These are phyloP conservation scores for Marasmius oreades DNA, from an alignment of 1,284 basidiomycete species.

Conservation along the genomic window DNA sequence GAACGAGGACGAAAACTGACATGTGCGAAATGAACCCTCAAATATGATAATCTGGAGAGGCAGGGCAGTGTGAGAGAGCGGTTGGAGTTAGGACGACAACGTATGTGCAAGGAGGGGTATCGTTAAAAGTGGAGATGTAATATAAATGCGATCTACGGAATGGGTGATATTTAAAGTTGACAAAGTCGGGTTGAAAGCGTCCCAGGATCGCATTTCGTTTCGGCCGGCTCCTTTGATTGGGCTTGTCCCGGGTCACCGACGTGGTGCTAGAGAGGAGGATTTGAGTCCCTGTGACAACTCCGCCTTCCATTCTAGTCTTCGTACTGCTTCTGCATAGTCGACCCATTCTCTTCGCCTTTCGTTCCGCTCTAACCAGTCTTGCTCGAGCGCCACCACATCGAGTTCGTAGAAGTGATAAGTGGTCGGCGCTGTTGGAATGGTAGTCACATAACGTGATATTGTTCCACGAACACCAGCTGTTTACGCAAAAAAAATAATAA, in stretches of 20 bases:
- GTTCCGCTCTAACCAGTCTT: conserved; percentile 72
- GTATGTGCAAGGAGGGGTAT: not conserved
- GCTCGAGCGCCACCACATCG: conserved; percentile 69
- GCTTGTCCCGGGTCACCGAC: conserved; percentile 19
- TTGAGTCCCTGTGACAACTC: conserved; percentile 72
- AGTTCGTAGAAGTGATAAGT: conserved; percentile 87
- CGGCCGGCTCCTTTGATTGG: not conserved
- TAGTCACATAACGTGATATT: conserved; percentile 74
- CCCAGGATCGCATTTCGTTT: not conserved
- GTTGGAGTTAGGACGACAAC: not conserved
- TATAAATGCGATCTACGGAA: not conserved
- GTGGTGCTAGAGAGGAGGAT: conserved; percentile 61
- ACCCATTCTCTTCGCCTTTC: conserved; percentile 82
- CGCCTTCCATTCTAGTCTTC: conserved; percentile 72
- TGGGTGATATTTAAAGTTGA: not conserved
- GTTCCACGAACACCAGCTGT: conserved; percentile 78
- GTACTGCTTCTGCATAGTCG: conserved; percentile 73
- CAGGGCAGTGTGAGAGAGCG: not conserved
- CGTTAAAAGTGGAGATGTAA: not conserved
- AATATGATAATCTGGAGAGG: not conserved
- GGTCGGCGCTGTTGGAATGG: conserved; percentile 69
- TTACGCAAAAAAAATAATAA: conserved; percentile 10
- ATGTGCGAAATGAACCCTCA: no score
- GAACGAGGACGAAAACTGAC: no score
- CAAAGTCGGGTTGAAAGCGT: not conserved